Base-by-base conservation (phyloP, 148 eudicot genomes). In the Camellia sinensis region DNA sequence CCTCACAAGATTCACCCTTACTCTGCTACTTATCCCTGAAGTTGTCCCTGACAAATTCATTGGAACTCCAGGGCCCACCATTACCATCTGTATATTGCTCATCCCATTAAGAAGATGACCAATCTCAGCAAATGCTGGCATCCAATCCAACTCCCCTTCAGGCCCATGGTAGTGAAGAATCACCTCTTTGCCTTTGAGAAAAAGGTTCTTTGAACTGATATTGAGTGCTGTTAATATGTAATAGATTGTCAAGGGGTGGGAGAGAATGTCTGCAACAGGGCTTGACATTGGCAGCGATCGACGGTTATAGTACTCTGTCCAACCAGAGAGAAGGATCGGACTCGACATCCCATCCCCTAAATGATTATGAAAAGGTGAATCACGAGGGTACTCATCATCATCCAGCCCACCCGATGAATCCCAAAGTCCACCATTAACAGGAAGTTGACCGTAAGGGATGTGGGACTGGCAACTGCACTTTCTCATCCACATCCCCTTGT, bases 401-500 rank as follows among this genome's bases (percentile, higher is more conserved):
- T 86, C 84, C 4, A 89, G 84, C 73, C 87, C 89, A 78, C 91
- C 89, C 91, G 89, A 89, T 44, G 89, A 85, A 65, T 89, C 87
- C 82, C 81, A 70, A 68, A 78, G 76, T 53, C 78, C 84, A 40
- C 81, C 81, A 75, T 82, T 83, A 62, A 77, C 77, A 41, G 89
- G 87, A 72, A 89, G 88, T 64, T 83, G 82, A 72, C 89, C 91
- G 54, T 78, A 87, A 59, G 89, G 86, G 73, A 80, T 75, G 78
- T 85, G 83, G 22, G 89, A 85, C 76, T 83, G 83, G 80, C 91
- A 89, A 63, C 62, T 68, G 69, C 91, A 89, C 87, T 85, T 89
- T 73, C 91, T 87, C 48, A 87, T 61, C 91, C 91, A 89, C 89
- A 89, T 87, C 22, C 91, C 91, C 71, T 83, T 89, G 18, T 83